Conservation (phyloP, 352 stramenopile species). For the Globisporangium sylvaticum region DNA sequence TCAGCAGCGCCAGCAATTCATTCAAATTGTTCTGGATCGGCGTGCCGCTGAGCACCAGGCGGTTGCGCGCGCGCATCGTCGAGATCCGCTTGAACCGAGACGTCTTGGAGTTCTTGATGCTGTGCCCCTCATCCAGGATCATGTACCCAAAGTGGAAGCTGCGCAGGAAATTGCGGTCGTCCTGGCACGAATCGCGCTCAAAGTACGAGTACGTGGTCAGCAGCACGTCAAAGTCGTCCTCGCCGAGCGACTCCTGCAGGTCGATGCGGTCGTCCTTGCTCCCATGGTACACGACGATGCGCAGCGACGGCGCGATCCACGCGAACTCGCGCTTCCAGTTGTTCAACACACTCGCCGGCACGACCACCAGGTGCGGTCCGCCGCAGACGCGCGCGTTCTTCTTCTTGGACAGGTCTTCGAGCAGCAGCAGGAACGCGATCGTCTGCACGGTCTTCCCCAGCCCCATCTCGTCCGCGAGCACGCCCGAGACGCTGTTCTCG, state of each 20-base stretch:
- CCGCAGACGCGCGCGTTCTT: constrained; percentile 20
- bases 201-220: constrained; percentile 92
- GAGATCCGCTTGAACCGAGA: constrained; percentile 88
- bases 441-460: constrained; percentile 92
- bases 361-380: constrained; percentile 90
- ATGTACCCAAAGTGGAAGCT: constrained; percentile 89
- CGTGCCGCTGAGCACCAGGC: constrained; percentile 83
- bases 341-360: constrained; percentile 89
- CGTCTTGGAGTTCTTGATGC: constrained; percentile 90
- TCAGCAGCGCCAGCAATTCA: constrained; percentile 87
- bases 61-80: constrained; percentile 63
- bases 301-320: constrained; percentile 91
- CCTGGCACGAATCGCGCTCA: constrained; percentile 79
- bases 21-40: constrained; percentile 90
- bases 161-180: constrained; percentile 78
- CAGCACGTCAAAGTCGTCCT: constrained; percentile 74
- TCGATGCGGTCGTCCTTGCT: constrained; percentile 54
- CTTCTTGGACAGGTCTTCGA: constrained; percentile 43
- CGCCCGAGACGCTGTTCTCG: constrained; percentile 74
- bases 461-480: constrained; percentile 89
- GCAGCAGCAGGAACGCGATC: constrained; percentile 70
- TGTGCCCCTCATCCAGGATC: constrained; percentile 92
- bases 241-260: constrained; percentile 48
- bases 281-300: constrained; percentile 84
- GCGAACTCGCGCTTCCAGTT: constrained; percentile 92